These are phyloP conservation scores for Isabelozyma rhagii DNA, from an alignment of 805 yeast species.

Conservation along the genomic window DNA sequence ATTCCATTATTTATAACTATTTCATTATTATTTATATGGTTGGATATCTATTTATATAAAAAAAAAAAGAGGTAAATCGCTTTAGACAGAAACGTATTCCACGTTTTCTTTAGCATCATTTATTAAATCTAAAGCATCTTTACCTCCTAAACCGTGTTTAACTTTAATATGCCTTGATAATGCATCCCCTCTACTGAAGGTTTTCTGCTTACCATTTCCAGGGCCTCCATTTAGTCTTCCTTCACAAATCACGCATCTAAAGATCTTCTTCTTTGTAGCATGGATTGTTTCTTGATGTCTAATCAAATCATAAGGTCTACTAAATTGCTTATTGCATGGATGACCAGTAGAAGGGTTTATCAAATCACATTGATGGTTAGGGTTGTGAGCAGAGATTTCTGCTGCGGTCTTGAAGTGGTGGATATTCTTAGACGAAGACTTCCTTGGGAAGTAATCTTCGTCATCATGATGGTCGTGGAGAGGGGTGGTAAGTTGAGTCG, in stretches of 20 bases:
- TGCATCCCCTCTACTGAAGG: conserved; percentile 47
- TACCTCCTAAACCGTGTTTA: conserved; percentile 72
- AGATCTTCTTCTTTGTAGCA: conserved; percentile 43
- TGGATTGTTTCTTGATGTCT: conserved; percentile 50
- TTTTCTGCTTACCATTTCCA: conserved; percentile 48
- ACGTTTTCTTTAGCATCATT: conserved; percentile 76
- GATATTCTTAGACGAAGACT: neutral
- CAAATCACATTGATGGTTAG: conserved; percentile 56
- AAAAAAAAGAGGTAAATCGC: neutral
- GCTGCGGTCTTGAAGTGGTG: conserved; percentile 16
- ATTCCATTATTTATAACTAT: neutral
- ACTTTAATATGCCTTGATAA: conserved; percentile 58
- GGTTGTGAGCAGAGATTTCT: conserved; percentile 25
- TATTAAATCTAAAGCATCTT: conserved; percentile 66
- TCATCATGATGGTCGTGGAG: neutral
- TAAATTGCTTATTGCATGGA: conserved; percentile 74
- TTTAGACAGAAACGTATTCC: conserved; percentile 46
- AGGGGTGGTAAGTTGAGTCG: neutral
- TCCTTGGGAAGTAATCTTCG: neutral
- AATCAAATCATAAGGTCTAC: conserved; percentile 57
- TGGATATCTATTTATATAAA: neutral
- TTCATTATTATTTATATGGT: neutral
- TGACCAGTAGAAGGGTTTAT: conserved; percentile 58
- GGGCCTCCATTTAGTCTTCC: conserved; percentile 44
- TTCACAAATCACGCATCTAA: conserved; percentile 45